phyloP scores from a whole-genome alignment of 192 early-diverging fungal genomes.

The Endogone sp. region DNA sequence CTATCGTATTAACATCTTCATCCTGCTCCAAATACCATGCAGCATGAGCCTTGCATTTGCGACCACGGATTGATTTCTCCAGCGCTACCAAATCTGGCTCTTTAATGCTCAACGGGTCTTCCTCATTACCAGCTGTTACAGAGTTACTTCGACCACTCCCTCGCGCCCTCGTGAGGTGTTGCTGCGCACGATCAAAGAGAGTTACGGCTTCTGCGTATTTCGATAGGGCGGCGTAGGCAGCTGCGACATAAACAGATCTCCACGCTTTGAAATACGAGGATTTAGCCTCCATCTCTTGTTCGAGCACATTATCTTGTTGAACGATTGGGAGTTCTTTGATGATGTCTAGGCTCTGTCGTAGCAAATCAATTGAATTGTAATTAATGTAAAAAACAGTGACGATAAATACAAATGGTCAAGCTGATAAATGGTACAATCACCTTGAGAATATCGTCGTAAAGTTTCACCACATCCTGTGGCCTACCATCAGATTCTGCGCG shows the following conservation, averaged over 20 bases:
- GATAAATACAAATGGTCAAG: neutral
- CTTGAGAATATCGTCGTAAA: constrained; percentile 61
- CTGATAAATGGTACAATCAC: constrained; percentile 35
- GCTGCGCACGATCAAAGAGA: constrained; percentile 53
- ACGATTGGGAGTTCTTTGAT: constrained; percentile 53
- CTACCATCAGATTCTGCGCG: constrained; percentile 35
- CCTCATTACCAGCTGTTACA: constrained; percentile 14
- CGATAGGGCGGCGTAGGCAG: constrained; percentile 37
- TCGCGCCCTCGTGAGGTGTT: constrained; percentile 45
- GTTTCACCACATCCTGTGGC: constrained; percentile 59
- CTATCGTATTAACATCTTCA: constrained; percentile 13
- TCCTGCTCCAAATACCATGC: constrained; percentile 43
- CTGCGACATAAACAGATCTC: constrained; percentile 46
- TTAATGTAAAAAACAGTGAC: neutral
- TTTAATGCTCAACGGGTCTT: constrained; percentile 37
- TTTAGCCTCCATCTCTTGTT: constrained; percentile 43
- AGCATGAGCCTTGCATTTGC: constrained; percentile 53
- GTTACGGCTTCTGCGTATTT: constrained; percentile 50
- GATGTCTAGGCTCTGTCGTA: constrained; percentile 42
- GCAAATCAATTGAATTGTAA: constrained; percentile 5
- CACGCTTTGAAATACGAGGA: constrained; percentile 51
- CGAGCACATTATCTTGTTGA: constrained; percentile 37
- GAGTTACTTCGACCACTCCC: constrained; percentile 15
- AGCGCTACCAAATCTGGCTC: constrained; percentile 30
- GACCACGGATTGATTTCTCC: constrained; percentile 42